phyloP scores from a whole-genome alignment of 192 early-diverging fungal genomes.

The Dissophora globulifera region DNA sequence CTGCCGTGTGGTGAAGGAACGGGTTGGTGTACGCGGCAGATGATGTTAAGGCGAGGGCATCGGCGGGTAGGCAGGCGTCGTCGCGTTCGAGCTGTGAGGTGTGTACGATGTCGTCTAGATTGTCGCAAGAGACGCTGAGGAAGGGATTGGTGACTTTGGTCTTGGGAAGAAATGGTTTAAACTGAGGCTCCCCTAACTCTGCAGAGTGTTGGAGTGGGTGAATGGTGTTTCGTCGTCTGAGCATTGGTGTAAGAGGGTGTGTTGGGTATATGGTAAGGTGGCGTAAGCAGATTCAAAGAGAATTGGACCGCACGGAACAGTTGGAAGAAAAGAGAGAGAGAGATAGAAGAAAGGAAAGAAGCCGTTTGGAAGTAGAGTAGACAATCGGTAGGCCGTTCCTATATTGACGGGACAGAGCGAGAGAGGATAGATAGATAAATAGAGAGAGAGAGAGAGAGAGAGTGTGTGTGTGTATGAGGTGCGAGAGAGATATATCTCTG shows the following conservation, averaged over 20 bases:
- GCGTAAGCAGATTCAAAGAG: neutral
- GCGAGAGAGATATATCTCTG: neutral
- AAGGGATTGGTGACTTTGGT: slow-evolving; percentile 13
- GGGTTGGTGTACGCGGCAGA: slow-evolving; percentile 12
- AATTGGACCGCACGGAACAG: neutral
- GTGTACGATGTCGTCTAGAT: neutral
- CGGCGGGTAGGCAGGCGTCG: too few relatives aligned
- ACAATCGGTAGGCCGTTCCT: too few relatives aligned
- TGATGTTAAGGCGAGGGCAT: too few relatives aligned
- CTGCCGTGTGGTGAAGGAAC: neutral
- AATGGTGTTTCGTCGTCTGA: slow-evolving; percentile 30
- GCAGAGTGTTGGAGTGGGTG: slow-evolving; percentile 11
- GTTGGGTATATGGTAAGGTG: too few relatives aligned
- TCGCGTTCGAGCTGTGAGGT: neutral
- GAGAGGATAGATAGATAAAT: neutral
- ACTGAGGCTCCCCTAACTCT: neutral
- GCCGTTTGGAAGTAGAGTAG: too few relatives aligned
- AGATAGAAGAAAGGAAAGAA: slow-evolving; percentile 1
- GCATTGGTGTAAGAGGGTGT: too few relatives aligned
- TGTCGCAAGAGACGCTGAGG: neutral
- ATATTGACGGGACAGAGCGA: too few relatives aligned
- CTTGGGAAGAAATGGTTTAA: neutral
- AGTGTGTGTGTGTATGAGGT: neutral
- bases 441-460: neutral
- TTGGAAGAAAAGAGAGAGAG: slow-evolving; percentile 1